Conservation (phyloP, 2,329 filamentous ascomycete genomes). For the Akanthomyces muscarius region DNA sequence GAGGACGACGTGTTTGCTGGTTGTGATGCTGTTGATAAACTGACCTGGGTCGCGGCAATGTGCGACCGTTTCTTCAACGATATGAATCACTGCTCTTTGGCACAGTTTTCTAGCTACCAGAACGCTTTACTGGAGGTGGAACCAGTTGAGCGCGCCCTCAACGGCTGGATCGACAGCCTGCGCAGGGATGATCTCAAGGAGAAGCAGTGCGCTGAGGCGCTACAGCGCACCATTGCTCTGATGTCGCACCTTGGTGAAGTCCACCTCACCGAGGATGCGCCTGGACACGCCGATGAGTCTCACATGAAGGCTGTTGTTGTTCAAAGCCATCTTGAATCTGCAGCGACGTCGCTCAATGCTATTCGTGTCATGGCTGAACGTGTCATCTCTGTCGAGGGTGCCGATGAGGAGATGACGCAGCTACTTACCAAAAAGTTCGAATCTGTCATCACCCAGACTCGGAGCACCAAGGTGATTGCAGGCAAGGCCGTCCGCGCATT, state of each 20-base stretch:
- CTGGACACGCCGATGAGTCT: conserved; percentile 72
- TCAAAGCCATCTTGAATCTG: conserved; percentile 77
- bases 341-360: conserved; percentile 63
- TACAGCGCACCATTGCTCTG: conserved; percentile 79
- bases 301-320: conserved; percentile 73
- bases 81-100: conserved; percentile 72
- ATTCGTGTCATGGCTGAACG: conserved; percentile 63
- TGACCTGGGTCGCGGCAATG: conserved; percentile 78
- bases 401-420: conserved; percentile 61
- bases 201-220: conserved; percentile 72
- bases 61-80: conserved; percentile 79
- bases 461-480: conserved; percentile 78
- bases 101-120: conserved; percentile 75
- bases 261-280: conserved; percentile 65
- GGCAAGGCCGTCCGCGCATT: conserved; percentile 74
- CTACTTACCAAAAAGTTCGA: conserved; percentile 70
- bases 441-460: conserved; percentile 66
- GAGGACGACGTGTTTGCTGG: conserved; percentile 77
- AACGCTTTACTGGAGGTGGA: conserved; percentile 82
- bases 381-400: conserved; percentile 46
- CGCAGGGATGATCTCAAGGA: conserved; percentile 83
- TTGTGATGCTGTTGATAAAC: conserved; percentile 78
- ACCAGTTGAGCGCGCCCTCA: conserved; percentile 83
- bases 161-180: conserved; percentile 80
- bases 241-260: conserved; percentile 83